Evolutionary conservation across 129 eudicot genomes (phyloP).

Genomic region (Logfia minima): DNA sequence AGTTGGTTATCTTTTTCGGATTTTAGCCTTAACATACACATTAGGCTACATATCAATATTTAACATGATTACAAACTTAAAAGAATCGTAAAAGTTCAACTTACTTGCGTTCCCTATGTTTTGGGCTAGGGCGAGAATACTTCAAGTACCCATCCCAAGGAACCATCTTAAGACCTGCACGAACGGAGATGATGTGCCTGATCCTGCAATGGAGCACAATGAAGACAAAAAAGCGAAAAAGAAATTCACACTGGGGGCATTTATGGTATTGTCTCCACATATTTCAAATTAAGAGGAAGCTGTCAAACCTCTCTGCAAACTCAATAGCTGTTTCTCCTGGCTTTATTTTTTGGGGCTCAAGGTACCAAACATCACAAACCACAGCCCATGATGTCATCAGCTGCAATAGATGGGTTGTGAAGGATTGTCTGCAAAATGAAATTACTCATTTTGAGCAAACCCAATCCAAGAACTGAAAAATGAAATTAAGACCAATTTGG

Average conservation of each 20-base stretch:
- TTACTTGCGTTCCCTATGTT: slow-evolving; percentile 88
- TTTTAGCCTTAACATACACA: background rate
- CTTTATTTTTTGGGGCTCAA: slow-evolving; percentile 90
- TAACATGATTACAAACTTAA: background rate
- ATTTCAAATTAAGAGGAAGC: background rate
- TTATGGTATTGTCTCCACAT: background rate
- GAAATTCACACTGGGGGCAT: background rate
- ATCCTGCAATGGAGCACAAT: slow-evolving; percentile 51
- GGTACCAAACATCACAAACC: slow-evolving; percentile 99
- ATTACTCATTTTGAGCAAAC: background rate
- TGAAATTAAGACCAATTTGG: slow-evolving; percentile 8
- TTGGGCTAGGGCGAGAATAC: slow-evolving; percentile 97
- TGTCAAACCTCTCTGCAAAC: slow-evolving; percentile 87
- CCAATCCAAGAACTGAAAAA: background rate
- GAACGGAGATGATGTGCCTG: slow-evolving; percentile 76
- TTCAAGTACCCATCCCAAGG: slow-evolving; percentile 99
- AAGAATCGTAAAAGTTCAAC: slow-evolving; percentile 20
- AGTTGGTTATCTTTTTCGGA: background rate
- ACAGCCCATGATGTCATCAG: slow-evolving; percentile 99
- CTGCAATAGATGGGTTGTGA: slow-evolving; percentile 92
- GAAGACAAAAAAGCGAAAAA: background rate
- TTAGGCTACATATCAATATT: background rate
- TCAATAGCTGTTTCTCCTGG: slow-evolving; percentile 96
- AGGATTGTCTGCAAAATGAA: slow-evolving; percentile 75
- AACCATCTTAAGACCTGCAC: slow-evolving; percentile 93